A percentile compares a stretch with the other conserved stretches of the same genome.
phyloP scores from a whole-genome alignment of 176 grass and related monocot species.

The Carex cristatella region DNA sequence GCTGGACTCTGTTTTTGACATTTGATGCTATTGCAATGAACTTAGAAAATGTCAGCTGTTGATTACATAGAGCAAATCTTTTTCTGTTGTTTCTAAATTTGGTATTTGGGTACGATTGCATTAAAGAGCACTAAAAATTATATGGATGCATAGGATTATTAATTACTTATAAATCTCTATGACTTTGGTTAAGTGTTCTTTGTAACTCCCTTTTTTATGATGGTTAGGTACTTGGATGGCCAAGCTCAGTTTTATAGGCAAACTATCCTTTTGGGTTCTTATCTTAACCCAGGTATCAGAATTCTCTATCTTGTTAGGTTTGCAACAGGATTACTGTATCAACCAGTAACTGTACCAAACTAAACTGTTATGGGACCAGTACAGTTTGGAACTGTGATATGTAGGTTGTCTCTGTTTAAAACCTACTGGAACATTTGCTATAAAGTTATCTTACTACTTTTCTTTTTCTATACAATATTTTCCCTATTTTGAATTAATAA shows the following conservation, averaged over 20 bases:
- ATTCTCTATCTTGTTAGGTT: not conserved
- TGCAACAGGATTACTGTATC: not conserved
- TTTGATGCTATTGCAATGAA: not conserved
- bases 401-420: not conserved
- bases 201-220: not conserved
- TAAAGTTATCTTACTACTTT: not conserved
- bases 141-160: not conserved
- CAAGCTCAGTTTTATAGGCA: conserved; percentile 72
- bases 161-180: conserved; percentile 12
- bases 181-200: not conserved
- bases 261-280: conserved; percentile 78
- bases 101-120: conserved; percentile 15
- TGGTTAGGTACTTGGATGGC: conserved; percentile 75
- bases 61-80: not conserved
- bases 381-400: not conserved
- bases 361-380: not conserved
- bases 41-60: not conserved
- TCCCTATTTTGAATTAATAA: conserved; percentile 19
- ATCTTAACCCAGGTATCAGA: conserved; percentile 71
- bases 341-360: not conserved
- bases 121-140: not conserved
- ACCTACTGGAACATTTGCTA: not conserved
- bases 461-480: not conserved
- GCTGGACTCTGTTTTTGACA: not conserved
- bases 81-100: conserved; percentile 1